Base-by-base conservation (phyloP, 805 yeast species). In the Komagataella kurtzmanii region DNA sequence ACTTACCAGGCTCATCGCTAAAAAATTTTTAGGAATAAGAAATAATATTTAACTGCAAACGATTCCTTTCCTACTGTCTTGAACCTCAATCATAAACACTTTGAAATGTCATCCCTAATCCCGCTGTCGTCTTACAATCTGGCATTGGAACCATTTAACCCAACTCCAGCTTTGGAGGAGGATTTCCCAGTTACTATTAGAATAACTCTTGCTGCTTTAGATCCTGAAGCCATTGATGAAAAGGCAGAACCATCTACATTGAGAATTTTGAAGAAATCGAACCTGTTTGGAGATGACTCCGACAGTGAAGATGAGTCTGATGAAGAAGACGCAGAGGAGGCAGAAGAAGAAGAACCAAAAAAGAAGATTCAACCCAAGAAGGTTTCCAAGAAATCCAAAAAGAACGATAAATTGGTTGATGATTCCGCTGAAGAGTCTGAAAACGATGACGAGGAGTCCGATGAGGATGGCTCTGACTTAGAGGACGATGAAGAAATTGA, bases 121-220 rank as follows among this genome's bases (percentile, higher is more conserved):
- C 97, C 98, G 56, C 73, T 90, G 67, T 84, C 96, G 57, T 82
- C 96, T 17, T 90, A 81, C 74, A 84, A 84, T 73, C 75, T 88
- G 69, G 88, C 86, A 60, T 77, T 91, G 57, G 75, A 77, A 68
- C 99, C 99, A 60, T 93, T 85, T 65, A 74, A 79, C 59, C 96
- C 97, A 59, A 81, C 82, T 46, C 89, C 89, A 50, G 96, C 97
- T 54, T 80, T 87, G 64, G 87, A 84, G 57, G 84, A 81, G 54
- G 95, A 85, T 54, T 82, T 81, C 67, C 97, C 97, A 50, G 85
- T 87, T 58, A 84, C 97, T 55, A 81, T 91, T 59, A 86, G 95
- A 70, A 68, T 91, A 62, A 90, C 98, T 51, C 77, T 91, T 79
- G 99, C 97, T 56, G 95, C 99, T 54, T 76, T 93, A 62, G 97